A percentile compares a stretch with the other conserved stretches of the same genome.
These are phyloP conservation scores for Allium sativum DNA, from an alignment of 106 monocot species.

Conservation along the genomic window DNA sequence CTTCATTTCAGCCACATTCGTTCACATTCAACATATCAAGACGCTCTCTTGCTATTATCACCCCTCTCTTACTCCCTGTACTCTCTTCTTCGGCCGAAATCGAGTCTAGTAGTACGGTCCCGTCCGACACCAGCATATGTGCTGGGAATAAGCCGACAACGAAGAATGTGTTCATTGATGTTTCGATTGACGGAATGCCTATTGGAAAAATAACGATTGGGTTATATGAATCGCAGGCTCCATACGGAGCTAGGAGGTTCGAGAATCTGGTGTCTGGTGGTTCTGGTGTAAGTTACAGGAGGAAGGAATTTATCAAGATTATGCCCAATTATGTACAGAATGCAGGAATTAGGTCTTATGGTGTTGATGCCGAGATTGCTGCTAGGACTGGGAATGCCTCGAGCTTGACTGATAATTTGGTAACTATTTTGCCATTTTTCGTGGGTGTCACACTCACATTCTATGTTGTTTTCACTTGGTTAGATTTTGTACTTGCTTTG, in stretches of 20 bases:
- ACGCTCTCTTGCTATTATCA: not conserved
- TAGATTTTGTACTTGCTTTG: too few relatives aligned
- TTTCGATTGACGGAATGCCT: constrained; percentile 1
- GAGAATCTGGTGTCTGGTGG: constrained; percentile 24
- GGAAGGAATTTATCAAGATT: constrained; percentile 51
- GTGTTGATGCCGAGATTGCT: constrained; percentile 31
- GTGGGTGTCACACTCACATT: too few relatives aligned
- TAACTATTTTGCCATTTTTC: not conserved
- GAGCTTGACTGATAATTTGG: constrained; percentile 7
- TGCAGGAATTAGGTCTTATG: constrained; percentile 36
- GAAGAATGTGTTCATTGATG: constrained; percentile 6
- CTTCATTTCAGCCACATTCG: not conserved
- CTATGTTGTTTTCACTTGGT: too few relatives aligned
- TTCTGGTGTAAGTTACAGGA: constrained; percentile 30
- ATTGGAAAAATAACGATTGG: constrained; percentile 5
- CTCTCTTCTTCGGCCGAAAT: not conserved
- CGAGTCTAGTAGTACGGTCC: too few relatives aligned
- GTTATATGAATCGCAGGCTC: not conserved
- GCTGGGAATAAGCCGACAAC: not conserved
- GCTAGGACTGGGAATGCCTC: constrained; percentile 5
- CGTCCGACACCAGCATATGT: not conserved
- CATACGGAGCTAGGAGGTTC: constrained; percentile 2
- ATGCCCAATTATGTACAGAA: constrained; percentile 42
- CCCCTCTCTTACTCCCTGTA: not conserved
- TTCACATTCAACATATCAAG: constrained; percentile 1